Base-by-base conservation (phyloP, 2,329 filamentous ascomycete genomes). In the Scedosporium apiospermum region DNA sequence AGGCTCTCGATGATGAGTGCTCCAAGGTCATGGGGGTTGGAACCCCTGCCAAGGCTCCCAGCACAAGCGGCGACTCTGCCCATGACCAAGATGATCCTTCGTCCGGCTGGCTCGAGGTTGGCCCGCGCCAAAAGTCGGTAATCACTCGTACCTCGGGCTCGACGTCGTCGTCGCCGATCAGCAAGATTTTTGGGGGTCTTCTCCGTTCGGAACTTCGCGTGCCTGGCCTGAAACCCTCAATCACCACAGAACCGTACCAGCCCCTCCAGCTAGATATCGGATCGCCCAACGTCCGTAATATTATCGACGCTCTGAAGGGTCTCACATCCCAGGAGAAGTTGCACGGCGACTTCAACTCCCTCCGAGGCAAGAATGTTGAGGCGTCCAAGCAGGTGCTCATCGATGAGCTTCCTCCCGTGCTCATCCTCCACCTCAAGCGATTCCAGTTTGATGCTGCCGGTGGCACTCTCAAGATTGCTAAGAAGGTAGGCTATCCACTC, bases 401-500 rank as follows among this genome's bases (percentile, higher is more conserved):
- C 65, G 93, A 98, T 69, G 90, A 87, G 1, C 80, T 98, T 16
- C 95, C 95, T 0, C 91, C 92, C 0, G 90, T 98, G 3, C 83
- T 99, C 12, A 96, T 98, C 62, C 82, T 99, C 7, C 95, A 99
- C 71, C 82, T 99, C 51, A 99, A 99, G 78, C 91, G 95, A 55
- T 99, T 99, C 80, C 91, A 97, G 69, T 98, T 96, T 69, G 92
- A 98, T 69, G 90, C 87, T 65, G 85, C 88, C 63, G 90, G 88
- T 55, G 92, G 92, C 26, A 96, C 92, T 0, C 89, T 96, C 70
- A 99, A 99, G 80, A 96, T 98, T 66, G 97, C 93, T 91, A 99
- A 98, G 79, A 96, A 93, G 78, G 82, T 99, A 64, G 93, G 92
- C 21, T 99, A 99, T 71, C 95, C 95, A 0, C 79, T 99, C 30